These are phyloP conservation scores for Pythium apleroticum DNA, from an alignment of 352 stramenopile species.

Conservation along the genomic window DNA sequence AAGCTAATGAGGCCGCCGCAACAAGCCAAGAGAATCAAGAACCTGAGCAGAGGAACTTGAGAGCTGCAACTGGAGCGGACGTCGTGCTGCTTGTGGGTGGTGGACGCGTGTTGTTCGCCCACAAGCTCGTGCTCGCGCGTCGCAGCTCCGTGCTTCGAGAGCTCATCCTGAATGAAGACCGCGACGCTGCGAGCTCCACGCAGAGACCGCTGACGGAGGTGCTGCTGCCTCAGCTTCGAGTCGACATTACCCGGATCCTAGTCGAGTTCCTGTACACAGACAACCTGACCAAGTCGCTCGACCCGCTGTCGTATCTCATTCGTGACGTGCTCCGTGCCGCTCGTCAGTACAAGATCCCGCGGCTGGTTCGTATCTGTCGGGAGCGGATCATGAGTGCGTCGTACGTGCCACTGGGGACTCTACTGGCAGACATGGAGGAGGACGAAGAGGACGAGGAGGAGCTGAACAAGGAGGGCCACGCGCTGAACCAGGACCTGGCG, in stretches of 20 bases:
- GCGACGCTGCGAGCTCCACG: neutral
- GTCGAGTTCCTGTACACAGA: slow-evolving; percentile 81
- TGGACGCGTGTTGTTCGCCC: slow-evolving; percentile 37
- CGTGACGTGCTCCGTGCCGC: slow-evolving; percentile 61
- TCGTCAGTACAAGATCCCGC: slow-evolving; percentile 38
- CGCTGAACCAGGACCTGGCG: slow-evolving; percentile 45
- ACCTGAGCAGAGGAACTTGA: neutral
- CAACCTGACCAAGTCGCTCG: slow-evolving; percentile 45
- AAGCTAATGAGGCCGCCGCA: slow-evolving; percentile 1
- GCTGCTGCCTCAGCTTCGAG: slow-evolving; percentile 45
- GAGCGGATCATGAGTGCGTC: slow-evolving; percentile 27
- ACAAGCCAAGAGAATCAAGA: neutral
- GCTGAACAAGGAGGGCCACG: slow-evolving; percentile 22
- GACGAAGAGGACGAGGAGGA: slow-evolving; percentile 1
- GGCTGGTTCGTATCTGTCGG: slow-evolving; percentile 43
- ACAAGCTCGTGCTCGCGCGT: slow-evolving; percentile 62
- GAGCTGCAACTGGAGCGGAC: slow-evolving; percentile 26
- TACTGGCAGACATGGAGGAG: slow-evolving; percentile 10
- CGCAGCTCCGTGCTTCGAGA: slow-evolving; percentile 52
- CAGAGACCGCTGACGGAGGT: slow-evolving; percentile 35
- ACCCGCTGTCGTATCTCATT: slow-evolving; percentile 49
- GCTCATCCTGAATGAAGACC: slow-evolving; percentile 55
- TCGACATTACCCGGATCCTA: slow-evolving; percentile 51
- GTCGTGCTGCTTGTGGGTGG: slow-evolving; percentile 48
- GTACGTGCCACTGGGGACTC: slow-evolving; percentile 14